Evolutionary conservation across 2,329 filamentous ascomycete species (phyloP).

Genomic region (Fusarium xylarioides): DNA sequence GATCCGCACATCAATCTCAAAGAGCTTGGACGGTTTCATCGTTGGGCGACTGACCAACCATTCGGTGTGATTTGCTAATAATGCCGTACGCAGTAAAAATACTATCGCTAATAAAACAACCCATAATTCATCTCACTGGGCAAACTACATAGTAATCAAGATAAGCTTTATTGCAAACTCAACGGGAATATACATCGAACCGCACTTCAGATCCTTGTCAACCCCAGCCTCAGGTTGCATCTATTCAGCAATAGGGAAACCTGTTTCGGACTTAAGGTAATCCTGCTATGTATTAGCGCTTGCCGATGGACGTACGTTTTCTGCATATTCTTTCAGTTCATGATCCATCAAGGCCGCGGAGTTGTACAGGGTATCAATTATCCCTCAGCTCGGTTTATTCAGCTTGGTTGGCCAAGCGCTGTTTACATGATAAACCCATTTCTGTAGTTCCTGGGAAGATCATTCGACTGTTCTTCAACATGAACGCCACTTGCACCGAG

Average conservation of each 20-base stretch:
- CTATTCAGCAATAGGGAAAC: background rate
- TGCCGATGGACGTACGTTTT: slow-evolving; percentile 7
- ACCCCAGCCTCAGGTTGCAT: slow-evolving; percentile 1
- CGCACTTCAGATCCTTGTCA: slow-evolving; percentile 1
- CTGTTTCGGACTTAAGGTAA: slow-evolving; percentile 18
- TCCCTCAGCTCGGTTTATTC: slow-evolving; percentile 10
- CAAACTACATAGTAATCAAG: background rate
- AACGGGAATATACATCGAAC: slow-evolving; percentile 4
- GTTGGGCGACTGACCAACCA: slow-evolving; percentile 1
- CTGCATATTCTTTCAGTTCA: slow-evolving; percentile 8
- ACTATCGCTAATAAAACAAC: background rate
- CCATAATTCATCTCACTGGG: background rate
- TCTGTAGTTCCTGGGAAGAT: slow-evolving; percentile 16
- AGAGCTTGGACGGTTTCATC: slow-evolving; percentile 15
- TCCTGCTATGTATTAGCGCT: background rate
- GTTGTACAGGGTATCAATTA: slow-evolving; percentile 7
- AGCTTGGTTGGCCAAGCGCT: slow-evolving; percentile 14
- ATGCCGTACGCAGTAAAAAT: background rate
- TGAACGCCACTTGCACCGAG: background rate
- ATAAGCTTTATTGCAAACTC: background rate
- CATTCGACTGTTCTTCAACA: slow-evolving; percentile 23
- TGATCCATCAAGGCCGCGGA: background rate
- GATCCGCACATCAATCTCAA: slow-evolving; percentile 21
- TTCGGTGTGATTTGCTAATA: slow-evolving; percentile 25
- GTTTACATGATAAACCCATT: background rate